A percentile compares a stretch with the other conserved stretches of the same genome.
Conservation (phyloP, 345 rosid genomes). For the Acer yangbiense region DNA sequence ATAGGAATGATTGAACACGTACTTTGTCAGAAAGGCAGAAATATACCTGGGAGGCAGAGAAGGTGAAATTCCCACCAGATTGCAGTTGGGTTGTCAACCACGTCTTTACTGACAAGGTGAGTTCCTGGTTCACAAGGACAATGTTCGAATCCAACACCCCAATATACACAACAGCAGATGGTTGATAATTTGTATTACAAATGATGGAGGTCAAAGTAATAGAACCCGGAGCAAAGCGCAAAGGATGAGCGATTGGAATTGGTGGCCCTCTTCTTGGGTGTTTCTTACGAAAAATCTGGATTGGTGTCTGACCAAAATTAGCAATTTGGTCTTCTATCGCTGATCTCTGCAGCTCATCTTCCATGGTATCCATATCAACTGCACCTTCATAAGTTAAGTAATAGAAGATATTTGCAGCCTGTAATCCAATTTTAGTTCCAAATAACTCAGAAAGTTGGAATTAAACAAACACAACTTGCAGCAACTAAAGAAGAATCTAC, state of each 20-base stretch:
- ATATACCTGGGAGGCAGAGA: slow-evolving; percentile 85
- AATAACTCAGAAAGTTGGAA: slow-evolving; percentile 15
- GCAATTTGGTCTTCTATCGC: slow-evolving; percentile 99
- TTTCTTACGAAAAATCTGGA: slow-evolving; percentile 88
- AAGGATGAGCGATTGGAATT: slow-evolving; percentile 93
- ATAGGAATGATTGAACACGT: slow-evolving; percentile 9
- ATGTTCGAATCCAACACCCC: slow-evolving; percentile 73
- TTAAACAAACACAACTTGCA: neutral
- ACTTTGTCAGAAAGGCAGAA: slow-evolving; percentile 1
- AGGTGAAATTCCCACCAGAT: slow-evolving; percentile 93
- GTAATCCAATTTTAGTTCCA: slow-evolving; percentile 33
- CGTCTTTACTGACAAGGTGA: slow-evolving; percentile 82
- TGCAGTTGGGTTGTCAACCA: slow-evolving; percentile 96
- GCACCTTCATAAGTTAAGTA: slow-evolving; percentile 97
- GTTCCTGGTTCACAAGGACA: slow-evolving; percentile 85
- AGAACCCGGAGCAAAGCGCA: slow-evolving; percentile 87
- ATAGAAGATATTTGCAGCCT: slow-evolving; percentile 97
- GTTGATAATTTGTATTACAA: slow-evolving; percentile 53
- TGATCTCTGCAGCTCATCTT: slow-evolving; percentile 90
- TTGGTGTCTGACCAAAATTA: slow-evolving; percentile 98
- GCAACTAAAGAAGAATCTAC: neutral
- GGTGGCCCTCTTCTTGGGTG: slow-evolving; percentile 99
- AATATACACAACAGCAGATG: slow-evolving; percentile 73
- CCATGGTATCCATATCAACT: slow-evolving; percentile 85
- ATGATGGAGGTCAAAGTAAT: slow-evolving; percentile 79